Evolutionary conservation across 257 asterid species (phyloP), one percentile per base, ranked within the genome.

Genomic region (Solanum bukasovii): DNA sequence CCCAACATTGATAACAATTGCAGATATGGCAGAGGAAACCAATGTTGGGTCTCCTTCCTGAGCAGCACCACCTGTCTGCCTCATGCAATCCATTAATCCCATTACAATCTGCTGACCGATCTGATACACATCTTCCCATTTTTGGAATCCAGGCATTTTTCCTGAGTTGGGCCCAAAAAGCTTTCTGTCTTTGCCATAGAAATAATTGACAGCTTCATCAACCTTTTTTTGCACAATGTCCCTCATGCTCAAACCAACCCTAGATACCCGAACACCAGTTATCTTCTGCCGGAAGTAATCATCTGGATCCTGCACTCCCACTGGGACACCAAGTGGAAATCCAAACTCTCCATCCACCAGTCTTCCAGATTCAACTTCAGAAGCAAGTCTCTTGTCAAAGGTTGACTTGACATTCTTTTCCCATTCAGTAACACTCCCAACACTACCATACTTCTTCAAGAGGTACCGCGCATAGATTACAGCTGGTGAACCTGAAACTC

Each of bases 61-160:
- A 90, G 99, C 99, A 40, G 99, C 99, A 90, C 99, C 99, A 79
- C 99, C 99, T 88, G 99, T 97, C 92, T 96, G 99, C 88, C 95
- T 96, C 98, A 97, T 97, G 94, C 99, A 97, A 85, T 97, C 99
- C 92, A 96, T 92, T 93, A 97, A 91, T 83, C 98, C 98, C 88
- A 90, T 88, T 49, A 97, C 98, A 88, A 95, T 93, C 87, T 96
- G 94, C 84, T 95, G 98, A 87, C 98, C 99, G 37, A 94, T 91
- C 85, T 92, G 96, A 91, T 93, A 89, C 70, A 93, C 92, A 86
- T 95, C 98, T 86, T 96, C 99, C 93, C 87, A 91, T 88, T 94
- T 94, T 82, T 95, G 97, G 89, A 89, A 78, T 89, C 93, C 92
- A 84, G 95, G 87, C 90, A 75, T 89, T 91, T 94, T 96, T 85